phyloP scores from a whole-genome alignment of 106 monocot genomes.

The Dendrobium huoshanense region DNA sequence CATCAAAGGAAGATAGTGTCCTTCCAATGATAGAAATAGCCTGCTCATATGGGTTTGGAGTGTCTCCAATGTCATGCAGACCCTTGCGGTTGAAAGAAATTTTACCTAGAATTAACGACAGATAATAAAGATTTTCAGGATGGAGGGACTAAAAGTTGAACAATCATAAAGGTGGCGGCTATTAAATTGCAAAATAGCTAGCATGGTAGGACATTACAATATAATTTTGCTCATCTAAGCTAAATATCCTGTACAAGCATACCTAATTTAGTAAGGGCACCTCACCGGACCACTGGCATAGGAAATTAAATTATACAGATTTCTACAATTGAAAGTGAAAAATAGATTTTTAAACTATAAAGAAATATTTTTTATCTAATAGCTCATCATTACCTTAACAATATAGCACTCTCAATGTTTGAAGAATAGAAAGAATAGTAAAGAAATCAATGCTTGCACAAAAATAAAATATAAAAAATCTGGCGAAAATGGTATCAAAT shows the following conservation, averaged over 20 bases:
- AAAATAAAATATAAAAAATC: not conserved
- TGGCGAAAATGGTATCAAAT: not conserved
- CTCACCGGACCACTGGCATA: not conserved
- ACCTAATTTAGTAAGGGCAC: not conserved
- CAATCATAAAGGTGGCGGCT: not conserved
- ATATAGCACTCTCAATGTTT: not conserved
- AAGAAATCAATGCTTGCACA: not conserved
- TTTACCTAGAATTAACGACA: slow-evolving; percentile 44
- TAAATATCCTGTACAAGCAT: not conserved
- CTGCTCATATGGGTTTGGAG: slow-evolving; percentile 83
- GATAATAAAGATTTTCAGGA: not conserved
- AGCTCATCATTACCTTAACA: not conserved
- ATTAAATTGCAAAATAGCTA: not conserved
- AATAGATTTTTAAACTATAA: not conserved
- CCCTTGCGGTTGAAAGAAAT: slow-evolving; percentile 62
- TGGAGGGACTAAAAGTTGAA: not conserved
- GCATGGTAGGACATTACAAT: not conserved
- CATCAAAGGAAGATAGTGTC: slow-evolving; percentile 80
- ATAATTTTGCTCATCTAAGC: not conserved
- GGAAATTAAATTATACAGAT: not conserved
- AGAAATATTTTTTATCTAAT: not conserved
- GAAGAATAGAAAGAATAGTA: not conserved
- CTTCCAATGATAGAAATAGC: slow-evolving; percentile 92
- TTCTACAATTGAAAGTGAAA: not conserved
- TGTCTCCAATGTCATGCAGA: slow-evolving; percentile 52